Base-by-base conservation (phyloP, 2,329 filamentous ascomycete genomes). In the Penicillium oxalicum region DNA sequence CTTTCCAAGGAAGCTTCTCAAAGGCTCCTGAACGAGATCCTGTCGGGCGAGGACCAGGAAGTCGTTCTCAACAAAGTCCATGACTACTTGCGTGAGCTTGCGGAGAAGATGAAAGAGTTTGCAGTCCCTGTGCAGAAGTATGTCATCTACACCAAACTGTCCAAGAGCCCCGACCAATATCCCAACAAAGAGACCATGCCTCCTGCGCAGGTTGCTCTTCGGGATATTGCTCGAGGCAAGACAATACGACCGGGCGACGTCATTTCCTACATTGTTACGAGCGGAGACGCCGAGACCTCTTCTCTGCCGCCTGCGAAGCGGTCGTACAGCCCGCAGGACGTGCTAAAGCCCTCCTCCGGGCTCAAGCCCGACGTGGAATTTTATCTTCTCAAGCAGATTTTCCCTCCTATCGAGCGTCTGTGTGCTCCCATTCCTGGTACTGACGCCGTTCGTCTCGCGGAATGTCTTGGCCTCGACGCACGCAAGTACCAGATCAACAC, bases 371-470 rank as follows among this genome's bases (percentile, higher is more conserved):
- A 98, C 63, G 81, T 96, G n/a, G 93, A 98, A 65, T 97, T 91
- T 81, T 98, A 98, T 69, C 82, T 98, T 35, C 86, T 89, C 74
- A 98, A 98, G 75, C 93, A 98, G 70, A 96, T 98, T 50, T 89
- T 98, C 71, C 93, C 93, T 9, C 93, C 93, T 0, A 93, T 98
- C 26, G 93, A 98, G 73, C 88, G 93, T 78, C 83, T 98, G 24
- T 98, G 93, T 67, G 93, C 91, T 52, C 95, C 95, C 51, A 96
- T 98, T 61, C 82, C 82, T 11, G 93, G 93, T 50, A 98, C 93
- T 1, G 94, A 95, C 54, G 87, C 91, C 6, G 82, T 88, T 1
- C 84, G 91, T 56, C 79, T 98, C 8, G 93, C 93, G 2, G 91
- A 96, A 66, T 95, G 93, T 66, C 81, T 98, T 11, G 93, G 93